Evolutionary conservation across 768 basidiomycete species (phyloP).

Genomic region (Panaeolus cyanescens): DNA sequence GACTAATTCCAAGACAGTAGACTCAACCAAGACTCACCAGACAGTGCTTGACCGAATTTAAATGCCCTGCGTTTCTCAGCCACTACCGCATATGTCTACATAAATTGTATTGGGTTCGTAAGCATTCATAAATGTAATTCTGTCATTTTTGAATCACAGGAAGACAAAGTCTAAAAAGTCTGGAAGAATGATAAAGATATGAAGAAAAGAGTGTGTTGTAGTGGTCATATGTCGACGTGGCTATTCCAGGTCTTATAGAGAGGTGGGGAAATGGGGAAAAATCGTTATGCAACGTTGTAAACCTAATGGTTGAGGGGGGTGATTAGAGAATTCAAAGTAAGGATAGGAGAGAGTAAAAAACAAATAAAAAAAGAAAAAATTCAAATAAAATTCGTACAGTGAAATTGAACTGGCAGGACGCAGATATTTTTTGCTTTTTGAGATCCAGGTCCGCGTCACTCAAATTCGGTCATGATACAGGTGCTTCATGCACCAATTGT

Average conservation of each 20-base stretch:
- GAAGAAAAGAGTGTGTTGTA: conserved; percentile 5
- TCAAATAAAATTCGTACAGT: conserved; percentile 4
- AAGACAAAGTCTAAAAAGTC: neutral
- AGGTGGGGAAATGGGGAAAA: neutral
- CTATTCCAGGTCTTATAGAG: neutral
- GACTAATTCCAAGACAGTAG: no score
- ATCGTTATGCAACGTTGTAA: neutral
- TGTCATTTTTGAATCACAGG: neutral
- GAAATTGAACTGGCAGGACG: neutral
- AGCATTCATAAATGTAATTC: neutral
- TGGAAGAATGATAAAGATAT: neutral
- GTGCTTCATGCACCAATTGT: conserved; percentile 25
- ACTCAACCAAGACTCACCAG: no score
- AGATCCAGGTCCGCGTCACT: neutral
- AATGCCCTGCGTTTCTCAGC: no score
- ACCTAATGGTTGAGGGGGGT: neutral
- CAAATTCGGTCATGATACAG: neutral
- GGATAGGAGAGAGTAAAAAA: neutral
- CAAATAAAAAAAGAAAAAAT: neutral
- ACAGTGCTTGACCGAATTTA: no score
- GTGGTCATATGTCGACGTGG: conserved; percentile 3
- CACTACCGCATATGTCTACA: no score
- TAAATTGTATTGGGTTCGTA: neutral
- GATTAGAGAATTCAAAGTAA: neutral
- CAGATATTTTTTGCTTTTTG: neutral